A percentile compares a stretch with the other conserved stretches of the same genome.
Conservation (phyloP, 495 filamentous ascomycete species). For the Neurospora tetrasperma region DNA sequence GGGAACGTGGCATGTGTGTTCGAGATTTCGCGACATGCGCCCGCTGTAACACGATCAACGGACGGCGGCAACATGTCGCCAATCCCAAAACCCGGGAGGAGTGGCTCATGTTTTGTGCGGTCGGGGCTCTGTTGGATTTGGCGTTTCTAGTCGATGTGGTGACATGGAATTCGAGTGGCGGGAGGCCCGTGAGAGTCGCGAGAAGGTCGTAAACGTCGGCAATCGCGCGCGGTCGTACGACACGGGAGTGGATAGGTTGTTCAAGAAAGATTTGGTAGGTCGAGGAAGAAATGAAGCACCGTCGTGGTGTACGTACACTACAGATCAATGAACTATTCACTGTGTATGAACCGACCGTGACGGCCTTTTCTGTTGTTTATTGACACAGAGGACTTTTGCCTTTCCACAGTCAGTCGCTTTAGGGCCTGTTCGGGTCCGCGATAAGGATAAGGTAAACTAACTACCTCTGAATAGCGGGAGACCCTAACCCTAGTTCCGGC, state of each 20-base stretch:
- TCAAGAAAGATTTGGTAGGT: background rate
- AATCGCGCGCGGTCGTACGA: background rate
- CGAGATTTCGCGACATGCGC: background rate
- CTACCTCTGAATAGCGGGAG: too few relatives aligned
- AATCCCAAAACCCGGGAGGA: background rate
- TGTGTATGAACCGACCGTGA: too few relatives aligned
- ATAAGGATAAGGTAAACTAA: too few relatives aligned
- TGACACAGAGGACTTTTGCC: too few relatives aligned
- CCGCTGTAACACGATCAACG: background rate
- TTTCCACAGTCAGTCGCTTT: too few relatives aligned
- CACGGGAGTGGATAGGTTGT: background rate
- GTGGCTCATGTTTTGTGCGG: background rate
- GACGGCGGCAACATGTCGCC: background rate
- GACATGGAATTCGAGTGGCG: background rate
- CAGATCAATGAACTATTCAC: too few relatives aligned
- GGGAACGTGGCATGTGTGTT: background rate
- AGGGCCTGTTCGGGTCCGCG: too few relatives aligned
- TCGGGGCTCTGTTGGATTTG: background rate
- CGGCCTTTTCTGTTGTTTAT: too few relatives aligned
- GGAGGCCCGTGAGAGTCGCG: background rate
- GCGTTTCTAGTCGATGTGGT: background rate
- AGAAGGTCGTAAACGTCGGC: background rate
- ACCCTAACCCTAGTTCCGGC: too few relatives aligned
- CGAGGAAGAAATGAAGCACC: background rate
- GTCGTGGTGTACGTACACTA: background rate